Evolutionary conservation across 1,284 basidiomycete species (phyloP).

Genomic region (Cryptococcus sp.): DNA sequence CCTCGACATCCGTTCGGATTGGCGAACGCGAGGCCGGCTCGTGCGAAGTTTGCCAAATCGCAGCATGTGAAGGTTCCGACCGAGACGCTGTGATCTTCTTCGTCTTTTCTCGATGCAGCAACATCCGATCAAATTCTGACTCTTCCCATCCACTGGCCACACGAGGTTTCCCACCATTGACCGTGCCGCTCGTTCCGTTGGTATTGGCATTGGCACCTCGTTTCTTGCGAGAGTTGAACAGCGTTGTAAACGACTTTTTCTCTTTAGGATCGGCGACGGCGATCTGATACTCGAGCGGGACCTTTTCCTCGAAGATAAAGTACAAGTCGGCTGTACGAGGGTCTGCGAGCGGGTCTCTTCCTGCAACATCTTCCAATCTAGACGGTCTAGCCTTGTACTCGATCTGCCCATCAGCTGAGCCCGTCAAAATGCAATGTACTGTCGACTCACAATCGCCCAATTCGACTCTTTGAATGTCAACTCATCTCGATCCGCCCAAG

Average conservation of each 20-base stretch:
- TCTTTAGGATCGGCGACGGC: conserved; percentile 56
- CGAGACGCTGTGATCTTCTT: conserved; percentile 25
- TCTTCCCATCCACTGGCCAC: conserved; percentile 31
- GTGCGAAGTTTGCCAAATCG: conserved; percentile 14
- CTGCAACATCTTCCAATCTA: conserved; percentile 15
- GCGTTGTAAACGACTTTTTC: conserved; percentile 39
- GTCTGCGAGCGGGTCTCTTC: conserved; percentile 44
- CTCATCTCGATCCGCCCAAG: conserved; percentile 70
- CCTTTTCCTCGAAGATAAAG: conserved; percentile 79
- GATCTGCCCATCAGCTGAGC: conserved; percentile 52
- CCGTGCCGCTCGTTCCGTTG: conserved; percentile 51
- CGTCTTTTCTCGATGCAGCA: conserved; percentile 40
- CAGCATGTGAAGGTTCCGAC: conserved; percentile 14
- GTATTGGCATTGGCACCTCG: conserved; percentile 43
- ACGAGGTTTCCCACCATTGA: conserved; percentile 51
- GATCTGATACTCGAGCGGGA: conserved; percentile 72
- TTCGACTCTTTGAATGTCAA: conserved; percentile 74
- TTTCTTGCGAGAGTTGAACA: conserved; percentile 54
- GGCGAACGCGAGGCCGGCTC: neutral
- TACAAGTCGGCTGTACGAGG: conserved; percentile 57
- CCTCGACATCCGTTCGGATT: neutral
- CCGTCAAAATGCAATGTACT: conserved; percentile 1
- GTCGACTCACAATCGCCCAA: conserved; percentile 77
- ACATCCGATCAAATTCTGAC: conserved; percentile 71
- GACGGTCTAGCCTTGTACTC: conserved; percentile 63